These are phyloP conservation scores for Fusarium palustre DNA, from an alignment of 2,329 filamentous ascomycete species.

Conservation along the genomic window DNA sequence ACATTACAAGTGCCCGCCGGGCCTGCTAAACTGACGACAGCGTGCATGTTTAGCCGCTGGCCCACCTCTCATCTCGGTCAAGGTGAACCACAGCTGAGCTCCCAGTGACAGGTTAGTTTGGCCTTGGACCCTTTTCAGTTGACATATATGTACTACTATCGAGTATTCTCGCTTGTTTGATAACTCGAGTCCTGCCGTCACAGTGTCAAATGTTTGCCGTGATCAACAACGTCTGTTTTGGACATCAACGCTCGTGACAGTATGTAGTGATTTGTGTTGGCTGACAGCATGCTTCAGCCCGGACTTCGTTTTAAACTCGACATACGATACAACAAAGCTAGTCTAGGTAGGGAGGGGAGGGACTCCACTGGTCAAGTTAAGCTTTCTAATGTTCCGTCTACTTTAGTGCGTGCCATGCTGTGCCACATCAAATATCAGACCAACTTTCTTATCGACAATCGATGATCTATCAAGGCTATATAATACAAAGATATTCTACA, in stretches of 20 bases:
- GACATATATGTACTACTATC: not conserved
- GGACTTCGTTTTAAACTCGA: slow-evolving; percentile 17
- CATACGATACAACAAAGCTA: not conserved
- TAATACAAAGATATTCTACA: slow-evolving; percentile 1
- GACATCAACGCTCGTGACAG: not conserved
- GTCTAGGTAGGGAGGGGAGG: not conserved
- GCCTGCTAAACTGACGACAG: slow-evolving; percentile 31
- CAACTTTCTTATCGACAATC: not conserved
- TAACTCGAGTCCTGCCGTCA: not conserved
- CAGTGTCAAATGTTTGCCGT: not conserved
- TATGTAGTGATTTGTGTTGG: slow-evolving; percentile 1
- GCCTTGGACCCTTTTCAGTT: not conserved
- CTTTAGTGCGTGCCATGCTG: slow-evolving; percentile 17
- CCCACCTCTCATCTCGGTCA: slow-evolving; percentile 24
- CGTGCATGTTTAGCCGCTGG: slow-evolving; percentile 30
- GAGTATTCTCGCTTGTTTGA: not conserved
- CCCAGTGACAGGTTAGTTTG: slow-evolving; percentile 3
- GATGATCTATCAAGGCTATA: not conserved
- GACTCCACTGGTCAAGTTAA: slow-evolving; percentile 43
- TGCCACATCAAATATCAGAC: slow-evolving; percentile 9
- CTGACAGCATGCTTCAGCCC: slow-evolving; percentile 4
- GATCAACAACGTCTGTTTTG: not conserved
- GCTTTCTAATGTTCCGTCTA: slow-evolving; percentile 37
- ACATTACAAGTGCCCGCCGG: slow-evolving; percentile 22
- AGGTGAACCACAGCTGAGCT: slow-evolving; percentile 19